A percentile compares a stretch with the other conserved stretches of the same genome.
Conservation (phyloP, 2,329 filamentous ascomycete genomes). For the Diaporthe citri region DNA sequence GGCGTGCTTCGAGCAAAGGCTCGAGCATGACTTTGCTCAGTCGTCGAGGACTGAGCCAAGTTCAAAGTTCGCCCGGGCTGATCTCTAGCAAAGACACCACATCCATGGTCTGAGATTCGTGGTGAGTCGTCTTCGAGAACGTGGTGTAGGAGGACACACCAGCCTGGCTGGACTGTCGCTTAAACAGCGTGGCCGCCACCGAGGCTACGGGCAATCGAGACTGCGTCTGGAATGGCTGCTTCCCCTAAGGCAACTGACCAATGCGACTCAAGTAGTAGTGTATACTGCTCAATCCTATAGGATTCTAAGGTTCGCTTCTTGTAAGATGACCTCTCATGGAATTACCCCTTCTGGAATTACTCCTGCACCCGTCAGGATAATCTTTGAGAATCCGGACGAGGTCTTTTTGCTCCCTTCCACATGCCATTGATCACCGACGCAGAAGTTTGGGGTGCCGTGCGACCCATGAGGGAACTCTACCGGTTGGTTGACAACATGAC, state of each 20-base stretch:
- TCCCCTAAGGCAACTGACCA: background rate
- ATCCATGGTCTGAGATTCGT: background rate
- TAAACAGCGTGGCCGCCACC: background rate
- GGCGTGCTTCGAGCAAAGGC: background rate
- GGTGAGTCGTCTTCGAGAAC: background rate
- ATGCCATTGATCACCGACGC: background rate
- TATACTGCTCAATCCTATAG: background rate
- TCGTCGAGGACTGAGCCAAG: background rate
- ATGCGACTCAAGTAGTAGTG: too few species aligned
- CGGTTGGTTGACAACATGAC: background rate
- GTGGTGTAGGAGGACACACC: background rate
- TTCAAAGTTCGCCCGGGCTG: background rate
- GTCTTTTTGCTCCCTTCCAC: background rate
- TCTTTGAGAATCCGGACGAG: background rate
- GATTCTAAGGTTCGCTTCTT: background rate
- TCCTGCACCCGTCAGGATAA: background rate
- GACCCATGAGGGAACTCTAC: background rate
- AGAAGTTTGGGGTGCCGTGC: background rate
- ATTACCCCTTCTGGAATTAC: background rate
- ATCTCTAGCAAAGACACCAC: background rate
- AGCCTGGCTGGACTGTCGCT: background rate
- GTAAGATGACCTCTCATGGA: background rate
- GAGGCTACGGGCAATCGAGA: background rate
- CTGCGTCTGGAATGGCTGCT: background rate
- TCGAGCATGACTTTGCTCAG: background rate